Base-by-base conservation (phyloP, 345 rosid genomes). In the Brassica cretica region DNA sequence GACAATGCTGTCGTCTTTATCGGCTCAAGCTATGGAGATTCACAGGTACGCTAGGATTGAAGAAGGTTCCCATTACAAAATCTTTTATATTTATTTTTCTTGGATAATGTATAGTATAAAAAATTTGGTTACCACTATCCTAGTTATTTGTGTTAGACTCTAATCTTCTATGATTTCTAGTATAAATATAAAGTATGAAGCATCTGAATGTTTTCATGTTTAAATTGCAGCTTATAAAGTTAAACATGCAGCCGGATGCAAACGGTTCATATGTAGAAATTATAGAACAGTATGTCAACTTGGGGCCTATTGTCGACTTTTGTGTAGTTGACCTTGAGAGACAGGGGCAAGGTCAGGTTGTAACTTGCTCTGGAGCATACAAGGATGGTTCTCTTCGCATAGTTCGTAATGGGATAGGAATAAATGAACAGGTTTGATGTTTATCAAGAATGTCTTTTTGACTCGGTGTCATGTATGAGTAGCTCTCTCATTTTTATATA, bases 301-400 rank as follows among this genome's bases (percentile, higher is more conserved):
- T 94, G 86, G 98, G 98, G 71, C 98, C 98, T 66, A 92, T 94
- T 63, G 91, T 87, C 53, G 98, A 92, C 84, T 89, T 92, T 79
- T 91, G 94, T 81, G 97, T 92, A 66, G 94, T 94, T 68, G 97
- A 94, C 84, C 95, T 92, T 49, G 98, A 94, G 88, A 91, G 98
- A 87, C 98, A 94, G 83, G 98, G 98, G 79, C 97, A 92, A 83
- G 94, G 98, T 67, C 98, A 94, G 87, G 97, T 94, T 76, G 97
- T 94, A 33, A 94, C 98, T 69, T 92, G 97, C 85, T 91, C 98
- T 73, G 98, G 98, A 81, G 98, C 95, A 72, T 87, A 91, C 64
- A 94, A 94, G 87, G 98, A 94, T 81, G 98, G 98, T 80, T 94
- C 98, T 77, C 95, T 94, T 56, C 91, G 97, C 44, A 85, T 94